Conservation (phyloP, 1,284 basidiomycete genomes). For the Thecaphora thlaspeos region DNA sequence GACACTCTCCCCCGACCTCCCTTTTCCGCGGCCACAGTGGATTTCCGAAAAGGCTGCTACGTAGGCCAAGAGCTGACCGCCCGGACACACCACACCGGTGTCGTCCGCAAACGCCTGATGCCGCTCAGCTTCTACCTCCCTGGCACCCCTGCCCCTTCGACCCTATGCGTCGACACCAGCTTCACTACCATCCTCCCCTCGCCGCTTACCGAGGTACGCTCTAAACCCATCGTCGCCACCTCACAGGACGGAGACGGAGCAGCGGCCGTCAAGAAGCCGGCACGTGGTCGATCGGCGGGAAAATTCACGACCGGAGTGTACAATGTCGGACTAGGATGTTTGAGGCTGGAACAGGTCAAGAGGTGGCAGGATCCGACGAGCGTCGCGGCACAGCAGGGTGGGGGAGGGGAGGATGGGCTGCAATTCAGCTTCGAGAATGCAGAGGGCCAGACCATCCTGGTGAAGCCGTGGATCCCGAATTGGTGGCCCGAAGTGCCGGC, state of each 20-base stretch:
- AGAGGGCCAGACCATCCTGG: constrained; percentile 21
- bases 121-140: constrained; percentile 63
- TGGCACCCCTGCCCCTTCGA: constrained; percentile 5
- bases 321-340: constrained; percentile 45
- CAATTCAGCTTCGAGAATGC: constrained; percentile 13
- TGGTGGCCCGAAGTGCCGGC: constrained; percentile 36
- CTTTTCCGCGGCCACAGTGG: constrained; percentile 67
- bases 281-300: constrained; percentile 43
- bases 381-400: background rate
- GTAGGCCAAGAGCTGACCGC: constrained; percentile 97
- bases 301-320: constrained; percentile 42
- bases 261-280: constrained; percentile 2
- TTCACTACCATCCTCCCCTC: constrained; percentile 4
- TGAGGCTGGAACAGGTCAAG: constrained; percentile 47
- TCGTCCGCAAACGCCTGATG: constrained; percentile 84
- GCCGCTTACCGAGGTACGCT: constrained; percentile 28
- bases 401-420: constrained; percentile 7
- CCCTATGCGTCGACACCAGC: constrained; percentile 2
- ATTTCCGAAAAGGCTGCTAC: constrained; percentile 97
- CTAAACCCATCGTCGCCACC: constrained; percentile 10
- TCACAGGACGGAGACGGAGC: background rate
- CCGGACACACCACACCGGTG: constrained; percentile 90
- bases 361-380: constrained; percentile 17
- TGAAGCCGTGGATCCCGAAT: constrained; percentile 35
- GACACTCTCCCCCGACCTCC: too few species aligned